Conservation (phyloP, 2,329 filamentous ascomycete genomes). For the Alternaria hordeiaustralica region DNA sequence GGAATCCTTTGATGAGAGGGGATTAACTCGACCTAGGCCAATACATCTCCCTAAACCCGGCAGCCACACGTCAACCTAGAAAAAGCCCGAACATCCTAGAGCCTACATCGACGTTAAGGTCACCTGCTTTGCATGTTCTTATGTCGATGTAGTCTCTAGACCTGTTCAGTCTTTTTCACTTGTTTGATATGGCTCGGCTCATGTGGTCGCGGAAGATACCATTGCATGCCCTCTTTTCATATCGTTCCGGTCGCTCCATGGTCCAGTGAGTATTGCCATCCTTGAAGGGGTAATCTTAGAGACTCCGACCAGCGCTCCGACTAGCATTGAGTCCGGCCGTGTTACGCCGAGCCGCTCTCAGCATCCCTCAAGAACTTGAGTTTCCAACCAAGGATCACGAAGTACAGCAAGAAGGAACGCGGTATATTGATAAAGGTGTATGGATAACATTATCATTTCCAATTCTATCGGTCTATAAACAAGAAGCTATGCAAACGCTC, state of each 20-base stretch:
- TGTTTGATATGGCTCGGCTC: no score
- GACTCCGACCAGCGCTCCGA: background rate
- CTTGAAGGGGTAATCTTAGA: background rate
- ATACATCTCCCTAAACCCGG: background rate
- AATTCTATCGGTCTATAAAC: slow-evolving; percentile 3
- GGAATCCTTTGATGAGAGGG: slow-evolving; percentile 5
- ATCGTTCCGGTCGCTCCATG: no score
- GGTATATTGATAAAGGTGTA: background rate
- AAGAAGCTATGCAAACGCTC: slow-evolving; percentile 7
- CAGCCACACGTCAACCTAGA: no score
- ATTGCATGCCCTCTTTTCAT: background rate
- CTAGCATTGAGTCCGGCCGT: background rate
- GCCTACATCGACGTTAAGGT: no score
- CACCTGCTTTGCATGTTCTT: no score
- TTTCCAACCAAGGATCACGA: background rate
- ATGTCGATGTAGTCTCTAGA: no score
- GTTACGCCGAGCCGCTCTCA: background rate
- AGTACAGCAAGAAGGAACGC: background rate
- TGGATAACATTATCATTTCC: slow-evolving; percentile 1
- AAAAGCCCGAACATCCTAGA: no score
- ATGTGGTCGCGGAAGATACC: background rate
- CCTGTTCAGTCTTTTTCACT: no score
- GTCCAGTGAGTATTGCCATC: background rate
- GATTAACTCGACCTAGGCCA: background rate
- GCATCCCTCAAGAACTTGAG: background rate